Base-by-base conservation (phyloP, 2,329 filamentous ascomycete species). In the Aspergillus pseudoglaucus region DNA sequence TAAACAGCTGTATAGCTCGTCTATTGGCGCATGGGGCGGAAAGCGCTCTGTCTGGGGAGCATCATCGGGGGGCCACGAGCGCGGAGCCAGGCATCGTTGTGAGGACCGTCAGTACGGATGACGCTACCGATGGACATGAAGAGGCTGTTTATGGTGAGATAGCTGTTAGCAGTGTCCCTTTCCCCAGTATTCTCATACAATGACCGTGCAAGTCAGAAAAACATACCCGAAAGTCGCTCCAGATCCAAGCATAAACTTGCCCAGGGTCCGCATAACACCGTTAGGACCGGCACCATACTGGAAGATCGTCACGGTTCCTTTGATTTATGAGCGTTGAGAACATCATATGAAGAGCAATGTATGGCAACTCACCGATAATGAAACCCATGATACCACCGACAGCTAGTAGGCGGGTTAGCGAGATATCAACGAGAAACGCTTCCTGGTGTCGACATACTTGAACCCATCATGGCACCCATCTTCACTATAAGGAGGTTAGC, bases 91-190 rank as follows among this genome's bases (percentile, higher is more conserved):
- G 87, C 82, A 50, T 85, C 76, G 60, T 87, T 84, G 33, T 86
- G 83, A 39, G 88, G 88, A 55, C 88, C 83, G 60, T 98, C 93
- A 51, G 89, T 90, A 65, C 93, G 87, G 63, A 98, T 96, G 40
- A 95, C 90, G 60, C 89, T 95, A 59, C 93, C 93, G 59, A 98
- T 95, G 49, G 88, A 91, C 93, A 98, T 98, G 79, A 98, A 98
- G 75, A 97, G 96, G 47, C 80, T 83, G 57, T 44, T 14, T 18
- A 4, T 30, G 49, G 47, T 14, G 4, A 23, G 14, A 32, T 27
- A 40, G n/a, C 33, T 7, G 7, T 37, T 41, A 52, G 47, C 25
- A 49, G 10, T 18, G 15, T 14, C 1, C 17, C 9, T 30, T 12
- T 10, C 7, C 41, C 20, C n/a, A 14, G 9, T 3, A 12, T 32